Percentiles rank a stretch among this genome's conserved stretches.
These are phyloP conservation scores for Straminergon stramineum DNA, from an alignment of 225 moss, liverwort and hornwort species.

Conservation along the genomic window DNA sequence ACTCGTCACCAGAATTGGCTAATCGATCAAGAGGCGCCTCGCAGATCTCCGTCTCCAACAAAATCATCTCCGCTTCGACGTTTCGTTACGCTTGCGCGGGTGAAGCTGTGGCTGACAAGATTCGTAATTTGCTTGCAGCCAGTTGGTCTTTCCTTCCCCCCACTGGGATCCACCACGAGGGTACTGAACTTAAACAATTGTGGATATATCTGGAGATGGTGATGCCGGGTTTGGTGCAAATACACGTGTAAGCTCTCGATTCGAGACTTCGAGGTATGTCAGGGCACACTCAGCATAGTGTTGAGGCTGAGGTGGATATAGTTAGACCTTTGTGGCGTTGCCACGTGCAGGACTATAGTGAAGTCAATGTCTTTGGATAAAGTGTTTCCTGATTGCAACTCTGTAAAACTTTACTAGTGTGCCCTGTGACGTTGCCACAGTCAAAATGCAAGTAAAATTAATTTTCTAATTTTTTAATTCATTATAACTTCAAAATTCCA, in stretches of 20 bases:
- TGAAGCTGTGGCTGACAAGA: not conserved
- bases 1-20: not conserved
- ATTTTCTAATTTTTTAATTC: no score
- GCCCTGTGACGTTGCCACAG: no score
- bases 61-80: not conserved
- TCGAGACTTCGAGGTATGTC: not conserved
- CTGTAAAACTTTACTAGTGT: not conserved
- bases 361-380: not conserved
- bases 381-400: not conserved
- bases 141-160: not conserved
- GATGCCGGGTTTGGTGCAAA: not conserved
- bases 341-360: not conserved
- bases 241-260: not conserved
- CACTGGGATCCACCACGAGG: not conserved
- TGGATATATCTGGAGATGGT: not conserved
- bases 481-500: no score
- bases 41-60: not conserved
- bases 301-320: not conserved
- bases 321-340: not conserved
- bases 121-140: constrained; percentile 4
- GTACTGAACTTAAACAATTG: not conserved
- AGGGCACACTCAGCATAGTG: not conserved
- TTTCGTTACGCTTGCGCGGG: not conserved
- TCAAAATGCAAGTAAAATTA: no score
- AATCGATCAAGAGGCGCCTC: constrained; percentile 2